Evolutionary conservation across 2,329 filamentous ascomycete genomes (phyloP).

Genomic region (Hypomyces perniciosus): DNA sequence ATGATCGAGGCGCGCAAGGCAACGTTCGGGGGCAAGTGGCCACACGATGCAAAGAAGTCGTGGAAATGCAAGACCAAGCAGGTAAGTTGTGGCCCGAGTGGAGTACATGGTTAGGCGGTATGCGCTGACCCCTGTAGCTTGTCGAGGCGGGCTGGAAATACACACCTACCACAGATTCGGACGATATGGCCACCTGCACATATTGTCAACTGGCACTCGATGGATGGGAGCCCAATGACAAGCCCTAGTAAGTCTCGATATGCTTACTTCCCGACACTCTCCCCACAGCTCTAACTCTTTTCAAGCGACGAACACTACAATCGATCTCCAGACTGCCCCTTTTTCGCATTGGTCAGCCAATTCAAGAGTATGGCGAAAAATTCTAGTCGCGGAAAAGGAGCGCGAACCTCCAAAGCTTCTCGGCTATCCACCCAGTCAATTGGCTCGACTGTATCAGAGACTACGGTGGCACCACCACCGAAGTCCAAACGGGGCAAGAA

Average conservation of each 20-base stretch:
- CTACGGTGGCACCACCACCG: slow-evolving; percentile 33
- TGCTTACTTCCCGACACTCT: not conserved
- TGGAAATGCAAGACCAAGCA: slow-evolving; percentile 89
- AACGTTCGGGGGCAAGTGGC: slow-evolving; percentile 83
- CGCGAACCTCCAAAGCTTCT: slow-evolving; percentile 61
- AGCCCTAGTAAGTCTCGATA: slow-evolving; percentile 61
- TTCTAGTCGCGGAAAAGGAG: slow-evolving; percentile 46
- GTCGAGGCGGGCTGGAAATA: slow-evolving; percentile 92
- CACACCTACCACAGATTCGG: slow-evolving; percentile 73
- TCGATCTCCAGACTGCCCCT: slow-evolving; percentile 72
- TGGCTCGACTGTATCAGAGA: slow-evolving; percentile 45
- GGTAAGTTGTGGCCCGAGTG: slow-evolving; percentile 40
- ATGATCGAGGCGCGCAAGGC: slow-evolving; percentile 73
- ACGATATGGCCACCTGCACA: slow-evolving; percentile 85
- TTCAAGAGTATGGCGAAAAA: slow-evolving; percentile 51
- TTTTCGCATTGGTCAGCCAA: slow-evolving; percentile 65
- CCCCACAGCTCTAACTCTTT: not conserved
- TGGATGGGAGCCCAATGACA: slow-evolving; percentile 89
- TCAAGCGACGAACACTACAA: slow-evolving; percentile 76
- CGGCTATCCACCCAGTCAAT: slow-evolving; percentile 56
- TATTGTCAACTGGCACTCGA: slow-evolving; percentile 89
- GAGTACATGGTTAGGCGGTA: not conserved
- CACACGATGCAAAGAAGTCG: slow-evolving; percentile 78
- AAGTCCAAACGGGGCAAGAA: slow-evolving; percentile 53
- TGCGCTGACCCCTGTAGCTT: slow-evolving; percentile 47